A percentile compares a stretch with the other conserved stretches of the same genome.
Evolutionary conservation across 345 rosid species (phyloP).

Genomic region (Odontarrhena argentea): DNA sequence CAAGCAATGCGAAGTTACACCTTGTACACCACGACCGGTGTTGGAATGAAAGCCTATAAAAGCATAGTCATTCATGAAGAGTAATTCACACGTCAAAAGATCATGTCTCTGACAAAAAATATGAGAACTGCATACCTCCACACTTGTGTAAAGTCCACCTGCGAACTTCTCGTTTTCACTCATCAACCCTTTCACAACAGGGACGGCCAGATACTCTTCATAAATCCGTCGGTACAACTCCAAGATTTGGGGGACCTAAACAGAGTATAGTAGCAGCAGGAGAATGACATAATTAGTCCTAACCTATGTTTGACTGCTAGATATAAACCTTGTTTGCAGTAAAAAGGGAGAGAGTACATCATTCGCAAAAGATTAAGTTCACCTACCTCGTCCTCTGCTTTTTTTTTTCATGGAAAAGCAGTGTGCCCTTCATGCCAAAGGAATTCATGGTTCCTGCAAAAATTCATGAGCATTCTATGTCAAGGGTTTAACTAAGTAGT

Average conservation of each 20-base stretch:
- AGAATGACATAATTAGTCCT: not conserved
- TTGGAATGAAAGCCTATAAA: constrained; percentile 86
- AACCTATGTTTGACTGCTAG: constrained; percentile 11
- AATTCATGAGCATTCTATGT: not conserved
- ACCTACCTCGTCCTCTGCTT: constrained; percentile 88
- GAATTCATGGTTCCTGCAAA: constrained; percentile 92
- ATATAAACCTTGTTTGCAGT: constrained; percentile 5
- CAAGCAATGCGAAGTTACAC: constrained; percentile 95
- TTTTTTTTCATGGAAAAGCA: constrained; percentile 76
- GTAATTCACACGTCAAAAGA: constrained; percentile 8
- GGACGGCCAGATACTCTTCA: constrained; percentile 89
- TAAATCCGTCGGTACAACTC: constrained; percentile 85
- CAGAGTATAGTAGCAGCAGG: constrained; percentile 14
- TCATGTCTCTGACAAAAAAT: not conserved
- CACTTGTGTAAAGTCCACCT: constrained; percentile 95
- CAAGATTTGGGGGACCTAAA: constrained; percentile 60
- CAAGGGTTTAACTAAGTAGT: not conserved
- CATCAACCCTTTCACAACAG: constrained; percentile 90
- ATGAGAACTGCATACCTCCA: constrained; percentile 57
- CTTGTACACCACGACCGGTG: constrained; percentile 98
- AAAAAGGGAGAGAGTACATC: constrained; percentile 8
- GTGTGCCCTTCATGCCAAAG: constrained; percentile 99
- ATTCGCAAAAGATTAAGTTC: constrained; percentile 24
- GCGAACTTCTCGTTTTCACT: constrained; percentile 98
- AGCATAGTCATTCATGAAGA: constrained; percentile 9